phyloP scores from a whole-genome alignment of 2,329 filamentous ascomycete genomes.

The Dothistroma pini region DNA sequence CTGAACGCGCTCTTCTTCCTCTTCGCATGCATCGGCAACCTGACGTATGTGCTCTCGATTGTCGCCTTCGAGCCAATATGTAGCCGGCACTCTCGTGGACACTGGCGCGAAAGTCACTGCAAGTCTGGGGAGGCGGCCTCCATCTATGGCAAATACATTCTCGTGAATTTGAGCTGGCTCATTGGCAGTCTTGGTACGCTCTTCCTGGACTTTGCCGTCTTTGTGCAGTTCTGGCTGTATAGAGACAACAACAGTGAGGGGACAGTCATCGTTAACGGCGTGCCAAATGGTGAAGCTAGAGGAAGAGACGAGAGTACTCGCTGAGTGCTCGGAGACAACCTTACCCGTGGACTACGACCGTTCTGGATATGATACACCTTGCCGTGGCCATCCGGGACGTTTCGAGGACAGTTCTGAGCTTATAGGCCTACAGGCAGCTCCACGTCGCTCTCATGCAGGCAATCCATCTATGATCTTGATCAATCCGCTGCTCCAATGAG shows the following conservation, averaged over 20 bases:
- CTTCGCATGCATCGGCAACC: constrained; percentile 91
- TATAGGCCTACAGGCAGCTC: not conserved
- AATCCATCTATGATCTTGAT: constrained; percentile 8
- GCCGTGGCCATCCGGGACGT: not conserved
- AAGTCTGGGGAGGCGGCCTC: constrained; percentile 58
- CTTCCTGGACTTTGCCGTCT: constrained; percentile 78
- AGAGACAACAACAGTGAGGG: constrained; percentile 38
- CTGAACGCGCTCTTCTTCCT: constrained; percentile 93
- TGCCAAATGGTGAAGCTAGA: constrained; percentile 26
- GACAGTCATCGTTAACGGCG: constrained; percentile 9
- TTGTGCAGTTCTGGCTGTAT: constrained; percentile 90
- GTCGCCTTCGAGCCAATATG: constrained; percentile 82
- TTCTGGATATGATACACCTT: not conserved
- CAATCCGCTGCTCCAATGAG: not conserved
- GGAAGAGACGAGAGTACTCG: constrained; percentile 25
- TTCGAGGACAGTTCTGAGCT: not conserved
- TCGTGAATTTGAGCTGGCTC: constrained; percentile 89
- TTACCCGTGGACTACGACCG: not conserved
- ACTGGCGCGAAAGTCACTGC: constrained; percentile 50
- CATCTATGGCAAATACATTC: constrained; percentile 76
- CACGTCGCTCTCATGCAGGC: not conserved
- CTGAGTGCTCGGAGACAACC: not conserved
- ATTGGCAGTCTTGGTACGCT: constrained; percentile 85
- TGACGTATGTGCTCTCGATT: constrained; percentile 90
- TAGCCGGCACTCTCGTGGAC: constrained; percentile 32